A percentile compares a stretch with the other conserved stretches of the same genome.
Conservation (phyloP, 164 flowering plant genomes). For the Macadamia integrifolia region DNA sequence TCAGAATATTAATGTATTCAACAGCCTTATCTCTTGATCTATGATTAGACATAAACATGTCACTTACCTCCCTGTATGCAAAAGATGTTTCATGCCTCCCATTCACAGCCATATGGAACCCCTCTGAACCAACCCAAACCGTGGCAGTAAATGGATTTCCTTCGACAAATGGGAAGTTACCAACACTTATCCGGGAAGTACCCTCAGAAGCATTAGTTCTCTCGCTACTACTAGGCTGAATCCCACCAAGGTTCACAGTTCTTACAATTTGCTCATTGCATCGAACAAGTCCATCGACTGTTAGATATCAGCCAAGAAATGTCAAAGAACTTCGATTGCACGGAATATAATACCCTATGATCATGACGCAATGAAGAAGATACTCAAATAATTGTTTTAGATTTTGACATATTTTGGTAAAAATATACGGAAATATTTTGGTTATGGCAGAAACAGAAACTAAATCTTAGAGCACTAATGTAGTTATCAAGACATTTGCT, state of each 20-base stretch:
- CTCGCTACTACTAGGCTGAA: constrained; percentile 21
- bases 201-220: constrained; percentile 34
- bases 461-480: no score
- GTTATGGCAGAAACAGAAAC: no score
- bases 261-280: constrained; percentile 62
- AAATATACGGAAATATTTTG: no score
- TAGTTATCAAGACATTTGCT: no score
- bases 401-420: no score
- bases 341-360: neutral
- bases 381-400: no score
- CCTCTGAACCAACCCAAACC: constrained; percentile 84
- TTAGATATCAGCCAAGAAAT: constrained; percentile 8
- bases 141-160: constrained; percentile 76
- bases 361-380: no score
- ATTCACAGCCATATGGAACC: constrained; percentile 89
- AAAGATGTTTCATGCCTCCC: constrained; percentile 95
- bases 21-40: neutral
- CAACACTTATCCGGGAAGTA: constrained; percentile 31
- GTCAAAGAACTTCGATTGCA: constrained; percentile 8
- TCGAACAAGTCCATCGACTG: constrained; percentile 76
- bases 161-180: constrained; percentile 64
- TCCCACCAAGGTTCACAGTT: constrained; percentile 32
- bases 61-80: constrained; percentile 70
- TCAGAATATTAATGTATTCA: neutral
- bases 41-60: constrained; percentile 9